Base-by-base conservation (phyloP, 371 early-diverging fungal species). In the Apophysomyces variabilis region DNA sequence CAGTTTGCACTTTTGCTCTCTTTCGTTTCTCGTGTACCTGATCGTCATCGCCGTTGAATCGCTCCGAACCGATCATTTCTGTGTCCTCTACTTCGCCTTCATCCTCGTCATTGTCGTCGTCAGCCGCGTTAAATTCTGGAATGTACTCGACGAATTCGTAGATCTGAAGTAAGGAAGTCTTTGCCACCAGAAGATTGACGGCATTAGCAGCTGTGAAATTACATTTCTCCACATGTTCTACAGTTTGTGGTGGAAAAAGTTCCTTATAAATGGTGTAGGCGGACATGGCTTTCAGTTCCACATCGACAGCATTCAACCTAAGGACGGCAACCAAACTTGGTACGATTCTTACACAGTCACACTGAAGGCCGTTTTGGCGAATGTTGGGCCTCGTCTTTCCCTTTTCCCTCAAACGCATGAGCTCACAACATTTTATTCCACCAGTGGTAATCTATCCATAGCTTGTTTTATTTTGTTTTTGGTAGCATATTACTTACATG, bases 391-490 rank as follows among this genome's bases (percentile, higher is more conserved):
- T 43, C 14, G 13, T 45, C 13, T 45, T 16, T n/a, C 39, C 6
- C 21, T 32, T 9, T 11, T 61, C 43, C 0, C 32, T 32, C 0
- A 1, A 50, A 14, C n/a, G 4, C 21, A 88, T 88, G 89, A 86
- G 85, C 36, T 89, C 92, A 38, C 93, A 93, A 71, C 90, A 93
- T 63, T 90, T 87, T 66, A 93, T 93, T 71, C 92, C 92, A 26
- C 93, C 93, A 26, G 77, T 91, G 73, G 93, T 91, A 85, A 39
- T n/a, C 8, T 32, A 9, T 50, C 4, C n/a, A 26, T 26, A 26
- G 32, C 32, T 26, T 50, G 54, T 21, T 9, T 50, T 50, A 26
- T 1, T 3, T 56, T 7, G 11, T n/a, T 57, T 16, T 5, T 14
- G 13, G 16, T 18, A 59, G 21, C 37, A 21, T 38, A 3, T 16